Evolutionary conservation across 768 basidiomycete species (phyloP).

Genomic region (Epithele typhae): DNA sequence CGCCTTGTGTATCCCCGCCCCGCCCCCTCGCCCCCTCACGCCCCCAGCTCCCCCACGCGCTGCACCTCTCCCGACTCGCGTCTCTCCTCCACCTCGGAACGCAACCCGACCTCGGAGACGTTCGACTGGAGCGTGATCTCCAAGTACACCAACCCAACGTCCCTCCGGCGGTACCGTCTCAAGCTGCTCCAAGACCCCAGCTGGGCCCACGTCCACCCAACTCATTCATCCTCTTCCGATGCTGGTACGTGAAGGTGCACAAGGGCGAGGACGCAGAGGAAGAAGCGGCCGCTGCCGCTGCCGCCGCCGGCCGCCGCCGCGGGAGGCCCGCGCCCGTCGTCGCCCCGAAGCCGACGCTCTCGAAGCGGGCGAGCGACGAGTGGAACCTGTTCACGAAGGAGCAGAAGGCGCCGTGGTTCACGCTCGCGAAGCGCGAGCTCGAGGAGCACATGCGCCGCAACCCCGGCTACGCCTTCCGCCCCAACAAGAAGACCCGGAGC

Average conservation of each 20-base stretch:
- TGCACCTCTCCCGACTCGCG: constrained; percentile 12
- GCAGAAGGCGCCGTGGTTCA: constrained; percentile 44
- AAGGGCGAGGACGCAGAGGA: constrained; percentile 27
- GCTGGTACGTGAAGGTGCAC: constrained; percentile 52
- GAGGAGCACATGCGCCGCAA: constrained; percentile 45
- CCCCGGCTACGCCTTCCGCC: constrained; percentile 63
- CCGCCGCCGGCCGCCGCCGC: no score
- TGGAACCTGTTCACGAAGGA: constrained; percentile 57
- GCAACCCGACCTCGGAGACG: neutral
- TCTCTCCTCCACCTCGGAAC: neutral
- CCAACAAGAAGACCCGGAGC: constrained; percentile 24
- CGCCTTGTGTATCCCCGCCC: constrained; percentile 1
- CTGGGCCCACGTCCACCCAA: constrained; percentile 71
- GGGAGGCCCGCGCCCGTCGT: constrained; percentile 16
- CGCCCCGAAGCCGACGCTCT: constrained; percentile 50
- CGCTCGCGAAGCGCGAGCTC: constrained; percentile 49
- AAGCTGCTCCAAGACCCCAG: constrained; percentile 44
- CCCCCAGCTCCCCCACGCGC: constrained; percentile 5
- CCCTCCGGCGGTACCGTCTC: constrained; percentile 34
- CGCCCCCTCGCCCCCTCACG: constrained; percentile 1
- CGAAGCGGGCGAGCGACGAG: constrained; percentile 72
- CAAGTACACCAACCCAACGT: constrained; percentile 26
- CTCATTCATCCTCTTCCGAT: constrained; percentile 70
- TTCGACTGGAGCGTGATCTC: neutral
- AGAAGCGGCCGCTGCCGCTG: no score